Evolutionary conservation across 371 early-diverging fungal species (phyloP), one percentile per base, ranked within the genome.

Genomic region (Rhizopus arrhizus): DNA sequence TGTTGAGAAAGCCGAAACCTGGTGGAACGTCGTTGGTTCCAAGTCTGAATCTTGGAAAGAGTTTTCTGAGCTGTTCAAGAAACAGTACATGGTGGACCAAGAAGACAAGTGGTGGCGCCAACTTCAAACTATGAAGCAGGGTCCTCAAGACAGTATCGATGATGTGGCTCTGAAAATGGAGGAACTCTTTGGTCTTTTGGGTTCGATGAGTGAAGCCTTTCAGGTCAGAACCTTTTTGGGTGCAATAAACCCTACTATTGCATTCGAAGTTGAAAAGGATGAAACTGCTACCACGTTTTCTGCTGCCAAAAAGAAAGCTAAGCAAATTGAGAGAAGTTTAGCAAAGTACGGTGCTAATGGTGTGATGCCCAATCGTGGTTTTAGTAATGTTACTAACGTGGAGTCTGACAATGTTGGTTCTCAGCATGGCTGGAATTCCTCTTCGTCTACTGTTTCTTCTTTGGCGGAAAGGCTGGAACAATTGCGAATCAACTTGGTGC

Each of bases 221-320:
- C 58, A 54, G 29, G 59, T 64, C 3, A 28, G 64, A 13, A 56
- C 56, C 38, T 65, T 65, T 28, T 33, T 65, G 10, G 22, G 36
- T 10, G 59, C 65, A 5, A 55, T 65, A 33, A 16, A 40, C 1
- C 34, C 48, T 2, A 9, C 33, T 4, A 55, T 64, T 29, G 59
- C 51, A 5, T 55, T n/a, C 12, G 59, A 64, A 51, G 32, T 64
- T 28, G 64, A 64, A 46, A 56, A 56, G 10, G 51, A 61, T 3
- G 43, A 29, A n/a, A 34, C 36, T 8, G 51, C 56, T 3, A 5
- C 0, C 12, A 32, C 51, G 1, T 56, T 56, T 36, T 10, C 22
- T 28, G 43, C 5, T 2, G 62, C 57, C 8, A 56, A 50, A 28
- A 32, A 22, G 2, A 48, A 42, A 12, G 62, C 62, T 5, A 42